Conservation (phyloP, 2,329 filamentous ascomycete genomes). For the Grosmannia penicillata region DNA sequence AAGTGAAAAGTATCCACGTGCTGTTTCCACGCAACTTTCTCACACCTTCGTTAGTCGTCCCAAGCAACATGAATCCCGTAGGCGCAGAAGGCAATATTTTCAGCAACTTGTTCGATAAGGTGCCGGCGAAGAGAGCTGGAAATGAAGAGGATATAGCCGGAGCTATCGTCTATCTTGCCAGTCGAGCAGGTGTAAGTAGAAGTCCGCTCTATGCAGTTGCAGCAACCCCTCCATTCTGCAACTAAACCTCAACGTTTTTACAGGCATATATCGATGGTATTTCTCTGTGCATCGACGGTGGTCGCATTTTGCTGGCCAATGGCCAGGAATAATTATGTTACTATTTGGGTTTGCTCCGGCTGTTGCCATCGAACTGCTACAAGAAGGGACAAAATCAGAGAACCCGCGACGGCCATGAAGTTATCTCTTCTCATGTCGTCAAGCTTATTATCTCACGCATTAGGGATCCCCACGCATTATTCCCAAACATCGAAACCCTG, state of each 20-base stretch:
- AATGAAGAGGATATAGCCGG: conserved; percentile 44
- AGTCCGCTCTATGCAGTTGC: too few relatives aligned
- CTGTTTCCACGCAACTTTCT: too few relatives aligned
- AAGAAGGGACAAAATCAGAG: neutral
- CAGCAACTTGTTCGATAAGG: conserved; percentile 44
- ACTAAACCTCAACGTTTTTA: too few relatives aligned
- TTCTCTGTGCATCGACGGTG: conserved; percentile 8
- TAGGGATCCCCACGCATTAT: too few relatives aligned
- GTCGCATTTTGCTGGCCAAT: conserved; percentile 9
- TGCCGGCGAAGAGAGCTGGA: conserved; percentile 28
- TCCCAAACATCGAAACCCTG: too few relatives aligned
- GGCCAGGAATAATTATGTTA: conserved; percentile 5
- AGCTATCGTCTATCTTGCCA: conserved; percentile 35
- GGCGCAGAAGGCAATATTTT: conserved; percentile 29
- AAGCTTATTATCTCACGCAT: too few relatives aligned
- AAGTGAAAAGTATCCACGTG: too few relatives aligned
- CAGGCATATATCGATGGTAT: conserved; percentile 8
- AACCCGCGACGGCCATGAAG: too few relatives aligned
- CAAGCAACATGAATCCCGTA: conserved; percentile 55
- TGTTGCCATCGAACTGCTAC: neutral
- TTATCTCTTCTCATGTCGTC: too few relatives aligned
- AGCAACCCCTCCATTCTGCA: too few relatives aligned
- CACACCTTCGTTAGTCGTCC: too few relatives aligned
- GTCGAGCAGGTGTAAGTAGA: conserved; percentile 7
- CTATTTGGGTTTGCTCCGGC: neutral